Conservation (phyloP, 306 rosid genomes). For the Vigna angularis region DNA sequence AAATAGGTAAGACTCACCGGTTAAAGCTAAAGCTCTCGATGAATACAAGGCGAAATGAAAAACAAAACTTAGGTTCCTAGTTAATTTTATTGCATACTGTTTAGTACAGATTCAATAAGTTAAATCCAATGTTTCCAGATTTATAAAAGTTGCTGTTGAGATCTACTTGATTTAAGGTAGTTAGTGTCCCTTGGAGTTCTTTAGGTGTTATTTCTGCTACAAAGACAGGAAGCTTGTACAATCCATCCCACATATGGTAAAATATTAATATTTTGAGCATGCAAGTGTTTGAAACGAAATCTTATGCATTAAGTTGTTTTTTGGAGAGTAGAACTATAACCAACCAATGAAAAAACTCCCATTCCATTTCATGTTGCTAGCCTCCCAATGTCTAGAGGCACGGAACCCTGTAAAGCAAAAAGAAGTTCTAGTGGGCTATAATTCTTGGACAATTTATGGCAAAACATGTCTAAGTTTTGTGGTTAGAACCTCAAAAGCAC, state of each 20-base stretch:
- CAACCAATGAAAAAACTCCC: constrained; percentile 94
- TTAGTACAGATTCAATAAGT: constrained; percentile 12
- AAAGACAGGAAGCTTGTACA: constrained; percentile 79
- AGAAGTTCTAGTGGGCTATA: constrained; percentile 25
- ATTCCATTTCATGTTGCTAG: constrained; percentile 96
- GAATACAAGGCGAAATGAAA: constrained; percentile 50
- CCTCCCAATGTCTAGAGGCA: constrained; percentile 82
- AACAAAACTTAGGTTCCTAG: constrained; percentile 2
- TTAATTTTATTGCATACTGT: not conserved
- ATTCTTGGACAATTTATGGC: constrained; percentile 15
- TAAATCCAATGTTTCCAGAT: not conserved
- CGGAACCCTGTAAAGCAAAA: constrained; percentile 54
- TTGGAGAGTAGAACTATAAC: constrained; percentile 34
- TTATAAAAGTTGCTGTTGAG: too few relatives aligned
- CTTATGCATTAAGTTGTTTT: constrained; percentile 44
- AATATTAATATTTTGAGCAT: constrained; percentile 22
- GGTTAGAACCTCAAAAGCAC: constrained; percentile 63
- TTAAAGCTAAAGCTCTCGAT: constrained; percentile 79
- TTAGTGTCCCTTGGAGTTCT: constrained; percentile 80
- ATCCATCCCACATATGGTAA: constrained; percentile 37
- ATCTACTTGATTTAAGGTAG: constrained; percentile 83
- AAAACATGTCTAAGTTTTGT: constrained; percentile 27
- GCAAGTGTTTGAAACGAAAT: constrained; percentile 1
- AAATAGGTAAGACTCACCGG: constrained; percentile 44
- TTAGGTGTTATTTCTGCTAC: constrained; percentile 93